These are phyloP conservation scores for Moelleriella libera DNA, from an alignment of 2,329 filamentous ascomycete genomes.

Conservation along the genomic window DNA sequence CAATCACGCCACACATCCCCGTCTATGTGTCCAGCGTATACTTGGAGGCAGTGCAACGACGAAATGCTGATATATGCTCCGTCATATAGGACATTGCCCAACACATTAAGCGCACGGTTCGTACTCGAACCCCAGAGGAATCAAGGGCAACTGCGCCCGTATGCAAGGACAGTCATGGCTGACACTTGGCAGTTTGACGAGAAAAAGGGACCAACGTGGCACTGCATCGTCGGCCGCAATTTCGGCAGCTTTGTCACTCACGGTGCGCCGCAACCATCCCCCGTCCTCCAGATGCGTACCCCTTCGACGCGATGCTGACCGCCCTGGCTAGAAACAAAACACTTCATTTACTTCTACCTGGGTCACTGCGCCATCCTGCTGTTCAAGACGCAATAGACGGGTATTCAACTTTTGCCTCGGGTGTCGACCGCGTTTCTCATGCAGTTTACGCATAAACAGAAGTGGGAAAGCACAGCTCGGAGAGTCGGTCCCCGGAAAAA, in stretches of 20 bases:
- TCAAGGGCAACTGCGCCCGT: background rate
- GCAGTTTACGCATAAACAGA: no score
- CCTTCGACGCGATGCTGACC: no score
- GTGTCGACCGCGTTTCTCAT: no score
- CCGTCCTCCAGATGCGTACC: background rate
- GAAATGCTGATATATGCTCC: background rate
- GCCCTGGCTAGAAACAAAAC: conserved; percentile 68
- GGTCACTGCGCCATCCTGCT: conserved; percentile 96
- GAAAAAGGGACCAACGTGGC: conserved; percentile 95
- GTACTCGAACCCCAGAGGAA: conserved; percentile 7
- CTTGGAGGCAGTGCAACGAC: conserved; percentile 3
- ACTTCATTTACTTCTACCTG: conserved; percentile 99
- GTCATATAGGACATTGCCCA: conserved; percentile 71
- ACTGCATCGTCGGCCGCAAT: conserved; percentile 96
- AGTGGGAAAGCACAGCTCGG: no score
- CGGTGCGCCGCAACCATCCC: conserved; percentile 39
- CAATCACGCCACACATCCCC: no score
- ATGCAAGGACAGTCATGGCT: no score
- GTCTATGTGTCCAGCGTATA: no score
- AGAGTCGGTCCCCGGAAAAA: no score
- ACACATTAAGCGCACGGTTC: conserved; percentile 85
- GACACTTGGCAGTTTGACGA: conserved; percentile 63
- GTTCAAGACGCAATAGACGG: conserved; percentile 82
- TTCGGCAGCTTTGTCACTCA: conserved; percentile 99
- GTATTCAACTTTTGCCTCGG: no score